Conservation (phyloP, 768 basidiomycete species). For the Collybiopsis luxurians region DNA sequence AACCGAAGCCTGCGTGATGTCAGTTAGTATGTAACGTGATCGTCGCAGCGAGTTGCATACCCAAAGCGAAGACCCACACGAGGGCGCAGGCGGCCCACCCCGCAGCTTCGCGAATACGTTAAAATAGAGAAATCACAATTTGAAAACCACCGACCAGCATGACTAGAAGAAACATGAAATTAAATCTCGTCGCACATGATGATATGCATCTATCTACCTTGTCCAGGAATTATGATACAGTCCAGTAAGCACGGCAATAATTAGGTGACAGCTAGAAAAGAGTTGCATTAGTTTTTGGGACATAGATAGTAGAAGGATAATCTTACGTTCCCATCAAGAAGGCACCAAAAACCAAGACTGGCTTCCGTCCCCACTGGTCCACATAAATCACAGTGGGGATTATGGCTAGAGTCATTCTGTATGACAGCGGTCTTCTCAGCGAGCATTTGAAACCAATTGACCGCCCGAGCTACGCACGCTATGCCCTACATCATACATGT, state of each 20-base stretch:
- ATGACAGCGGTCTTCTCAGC: neutral
- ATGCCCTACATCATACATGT: too few species aligned
- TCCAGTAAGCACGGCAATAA: constrained; percentile 64
- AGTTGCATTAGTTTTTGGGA: neutral
- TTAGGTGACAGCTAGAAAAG: constrained; percentile 56
- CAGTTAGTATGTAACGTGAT: too few species aligned
- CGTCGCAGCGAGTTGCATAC: too few species aligned
- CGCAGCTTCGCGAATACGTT: constrained; percentile 39
- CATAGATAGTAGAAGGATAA: neutral
- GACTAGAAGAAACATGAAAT: constrained; percentile 19
- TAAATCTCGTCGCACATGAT: neutral
- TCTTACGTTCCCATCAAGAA: constrained; percentile 65
- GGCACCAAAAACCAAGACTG: constrained; percentile 70
- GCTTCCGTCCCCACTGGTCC: constrained; percentile 73
- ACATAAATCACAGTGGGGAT: constrained; percentile 83
- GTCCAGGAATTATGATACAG: constrained; percentile 56
- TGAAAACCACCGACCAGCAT: constrained; percentile 24
- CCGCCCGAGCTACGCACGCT: too few species aligned
- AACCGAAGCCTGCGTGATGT: constrained; percentile 70
- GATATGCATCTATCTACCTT: constrained; percentile 31
- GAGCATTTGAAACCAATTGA: too few species aligned
- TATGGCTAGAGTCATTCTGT: constrained; percentile 64
- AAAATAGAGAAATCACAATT: neutral
- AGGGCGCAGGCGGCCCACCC: constrained; percentile 72
- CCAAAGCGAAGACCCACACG: constrained; percentile 76